Evolutionary conservation across 495 filamentous ascomycete genomes (phyloP), one percentile per base, ranked within the genome.

Genomic region (Pseudomonodictys pantanalensis): DNA sequence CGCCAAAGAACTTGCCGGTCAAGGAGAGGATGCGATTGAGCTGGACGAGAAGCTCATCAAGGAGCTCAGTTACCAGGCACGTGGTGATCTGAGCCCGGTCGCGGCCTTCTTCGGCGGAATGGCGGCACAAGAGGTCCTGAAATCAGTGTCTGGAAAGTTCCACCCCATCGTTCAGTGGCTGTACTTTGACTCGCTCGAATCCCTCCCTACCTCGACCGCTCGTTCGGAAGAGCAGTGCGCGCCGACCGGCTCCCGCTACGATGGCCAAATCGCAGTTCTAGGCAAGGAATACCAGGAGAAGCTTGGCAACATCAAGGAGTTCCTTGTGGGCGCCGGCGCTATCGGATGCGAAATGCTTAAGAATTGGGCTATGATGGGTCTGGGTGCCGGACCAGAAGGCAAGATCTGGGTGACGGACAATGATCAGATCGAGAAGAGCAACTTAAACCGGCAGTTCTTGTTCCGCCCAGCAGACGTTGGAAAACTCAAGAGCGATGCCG

Each of bases 261-360:
- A 97, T 72, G 95, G 93, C 7, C 93, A 99, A 67, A 93, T 99
- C 66, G 93, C 89, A 8, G 95, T 99, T 1, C 96, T 97, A 64
- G 95, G 95, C 48, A 87, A 82, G 62, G 90, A 96, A 45, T 97
- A 84, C 75, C 95, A 97, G 70, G 88, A 96, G 33, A 97, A 95
- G 78, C 78, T 99, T 64, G 79, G 86, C 50, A 95, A 97, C 67
- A 72, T 89, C 38, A 92, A 83, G 46, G 81, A 96, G 67, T 99
- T 99, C 79, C 80, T 99, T 22, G 95, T 99, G 48, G 95, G 95
- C 59, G 89, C 95, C 23, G 95, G 95, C 59, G 95, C 95, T 56
- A 99, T 99, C 71, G 95, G 95, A 29, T 99, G 95, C 69, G 95
- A 99, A 70, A 99, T 97, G 83, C 78, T 99, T 53, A 99, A 99